These are phyloP conservation scores for Talaromyces nanjingensis DNA, from an alignment of 495 filamentous ascomycete genomes.

Conservation along the genomic window DNA sequence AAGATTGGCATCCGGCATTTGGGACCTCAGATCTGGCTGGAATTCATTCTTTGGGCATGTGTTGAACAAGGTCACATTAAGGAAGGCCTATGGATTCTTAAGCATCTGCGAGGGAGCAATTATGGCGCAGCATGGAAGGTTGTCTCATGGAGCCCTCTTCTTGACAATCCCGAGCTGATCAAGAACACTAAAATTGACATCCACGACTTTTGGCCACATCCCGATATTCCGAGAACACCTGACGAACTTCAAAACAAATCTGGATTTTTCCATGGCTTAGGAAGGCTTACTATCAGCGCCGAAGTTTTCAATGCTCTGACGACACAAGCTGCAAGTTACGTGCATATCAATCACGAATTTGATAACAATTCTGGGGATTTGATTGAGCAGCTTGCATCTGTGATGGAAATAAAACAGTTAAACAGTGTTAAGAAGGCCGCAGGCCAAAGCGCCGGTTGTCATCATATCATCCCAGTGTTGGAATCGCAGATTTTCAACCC, in stretches of 20 bases:
- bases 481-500: conserved; percentile 37
- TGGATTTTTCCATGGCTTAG: conserved; percentile 35
- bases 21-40: conserved; percentile 56
- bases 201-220: conserved; percentile 29
- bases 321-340: conserved; percentile 40
- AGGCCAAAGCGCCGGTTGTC: conserved; percentile 24
- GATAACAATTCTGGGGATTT: conserved; percentile 19
- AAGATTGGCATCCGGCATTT: conserved; percentile 46
- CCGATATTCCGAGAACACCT: conserved; percentile 14
- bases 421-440: conserved; percentile 11
- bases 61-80: conserved; percentile 52
- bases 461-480: conserved; percentile 46
- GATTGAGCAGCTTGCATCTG: conserved; percentile 14
- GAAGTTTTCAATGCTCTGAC: conserved; percentile 51
- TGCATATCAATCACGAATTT: conserved; percentile 25
- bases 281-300: conserved; percentile 45
- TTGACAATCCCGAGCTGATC: conserved; percentile 20
- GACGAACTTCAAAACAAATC: conserved; percentile 16
- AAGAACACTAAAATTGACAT: conserved; percentile 27
- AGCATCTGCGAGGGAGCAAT: conserved; percentile 26
- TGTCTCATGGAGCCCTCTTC: conserved; percentile 31
- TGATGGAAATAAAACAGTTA: conserved; percentile 23
- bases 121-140: conserved; percentile 30
- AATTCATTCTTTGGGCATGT: conserved; percentile 61
- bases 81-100: conserved; percentile 45